Base-by-base conservation (phyloP, 805 yeast species). In the Lipomyces oligophaga region DNA sequence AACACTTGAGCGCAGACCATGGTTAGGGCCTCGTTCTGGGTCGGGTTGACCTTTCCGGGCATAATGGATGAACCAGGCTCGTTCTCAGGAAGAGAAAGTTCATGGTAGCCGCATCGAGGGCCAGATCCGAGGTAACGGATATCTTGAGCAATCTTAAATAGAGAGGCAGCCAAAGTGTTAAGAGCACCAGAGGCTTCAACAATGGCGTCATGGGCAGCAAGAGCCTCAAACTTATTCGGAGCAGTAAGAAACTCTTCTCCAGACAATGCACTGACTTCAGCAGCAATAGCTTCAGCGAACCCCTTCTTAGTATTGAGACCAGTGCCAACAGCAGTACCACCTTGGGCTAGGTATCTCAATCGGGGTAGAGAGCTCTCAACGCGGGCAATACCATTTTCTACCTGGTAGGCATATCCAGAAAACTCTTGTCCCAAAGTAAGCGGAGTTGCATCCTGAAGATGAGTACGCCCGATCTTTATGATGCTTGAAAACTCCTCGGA, bases 11-110 rank as follows among this genome's bases (percentile, higher is more conserved):
- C 79, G 67, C 96, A 88, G 53, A 90, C 96, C 95, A 93, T 94
- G 57, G 97, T 93, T 67, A 93, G 74, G 45, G 98, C 98, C 77
- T 93, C 98, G 70, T 89, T 89, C 76, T 93, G 98, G 47, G 98
- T 93, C 58, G 98, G 98, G 78, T 93, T 93, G 55, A 93, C 97
- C 75, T 93, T 93, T 67, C 98, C 98, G 43, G 98, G 98, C 98
- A 93, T 93, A 70, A 93, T 93, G 24, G 97, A 88, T 50, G 97
- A 87, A 65, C 98, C 98, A 47, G 98, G 98, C 75, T 93, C 98
- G 71, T 93, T 93, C 75, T 90, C 97, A 55, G 98, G 98, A 60
- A 93, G 75, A 22, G 87, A 66, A 60, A 93, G 79, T 73, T 93
- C 98, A 47, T 97, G 97, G 72, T 93, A 93, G 55, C 98, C 98